Conservation (phyloP, 176 grass and related monocot species). For the Melocanna baccifera region DNA sequence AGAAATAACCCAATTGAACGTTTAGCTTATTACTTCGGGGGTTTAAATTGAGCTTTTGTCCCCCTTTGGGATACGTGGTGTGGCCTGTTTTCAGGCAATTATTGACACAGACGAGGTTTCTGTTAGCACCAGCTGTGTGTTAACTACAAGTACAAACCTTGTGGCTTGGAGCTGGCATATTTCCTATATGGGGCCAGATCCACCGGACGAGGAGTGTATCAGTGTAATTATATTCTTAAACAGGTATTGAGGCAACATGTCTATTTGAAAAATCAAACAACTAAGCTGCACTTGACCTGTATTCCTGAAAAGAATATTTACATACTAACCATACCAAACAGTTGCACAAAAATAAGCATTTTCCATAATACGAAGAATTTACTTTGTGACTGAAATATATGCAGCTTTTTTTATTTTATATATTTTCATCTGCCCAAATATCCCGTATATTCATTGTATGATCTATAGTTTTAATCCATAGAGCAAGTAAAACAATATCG, state of each 20-base stretch:
- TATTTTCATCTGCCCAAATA: background rate
- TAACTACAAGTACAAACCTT: conserved; percentile 19
- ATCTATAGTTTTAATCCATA: background rate
- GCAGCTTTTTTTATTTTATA: background rate
- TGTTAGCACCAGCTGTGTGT: background rate
- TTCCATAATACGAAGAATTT: background rate
- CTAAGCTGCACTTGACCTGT: background rate
- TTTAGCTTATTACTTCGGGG: conserved; percentile 1
- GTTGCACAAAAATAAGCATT: background rate
- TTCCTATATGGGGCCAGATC: conserved; percentile 14
- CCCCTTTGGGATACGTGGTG: background rate
- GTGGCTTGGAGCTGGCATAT: background rate
- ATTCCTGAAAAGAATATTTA: background rate
- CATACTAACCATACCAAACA: background rate
- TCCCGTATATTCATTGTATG: background rate
- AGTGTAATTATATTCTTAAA: background rate
- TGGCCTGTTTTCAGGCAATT: background rate
- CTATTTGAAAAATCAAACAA: conserved; percentile 7
- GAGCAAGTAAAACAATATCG: background rate
- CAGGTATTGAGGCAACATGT: background rate
- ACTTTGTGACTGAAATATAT: background rate
- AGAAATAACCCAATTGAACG: background rate
- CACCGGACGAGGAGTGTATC: background rate
- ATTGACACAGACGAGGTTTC: background rate
- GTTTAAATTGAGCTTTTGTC: background rate